Evolutionary conservation across 495 filamentous ascomycete genomes (phyloP).

Genomic region (Talaromyces liani): DNA sequence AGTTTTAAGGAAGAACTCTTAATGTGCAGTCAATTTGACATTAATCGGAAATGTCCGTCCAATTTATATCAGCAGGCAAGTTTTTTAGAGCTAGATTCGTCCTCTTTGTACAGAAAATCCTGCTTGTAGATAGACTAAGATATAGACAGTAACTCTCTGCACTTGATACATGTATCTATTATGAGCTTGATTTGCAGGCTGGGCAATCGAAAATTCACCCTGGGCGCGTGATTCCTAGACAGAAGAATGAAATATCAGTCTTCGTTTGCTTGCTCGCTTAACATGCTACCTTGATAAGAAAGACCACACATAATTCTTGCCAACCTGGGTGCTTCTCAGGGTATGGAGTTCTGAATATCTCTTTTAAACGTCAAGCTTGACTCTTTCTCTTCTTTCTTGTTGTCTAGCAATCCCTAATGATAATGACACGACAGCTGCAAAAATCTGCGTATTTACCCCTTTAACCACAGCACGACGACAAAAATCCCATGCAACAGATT

Average conservation of each 20-base stretch:
- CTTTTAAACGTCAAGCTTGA: neutral
- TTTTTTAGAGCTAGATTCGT: neutral
- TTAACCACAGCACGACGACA: neutral
- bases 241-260: neutral
- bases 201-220: neutral
- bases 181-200: neutral
- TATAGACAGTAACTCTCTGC: neutral
- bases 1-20: neutral
- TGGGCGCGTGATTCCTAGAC: neutral
- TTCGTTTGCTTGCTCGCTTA: neutral
- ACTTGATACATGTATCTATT: neutral
- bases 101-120: neutral
- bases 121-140: neutral
- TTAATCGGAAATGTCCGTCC: neutral
- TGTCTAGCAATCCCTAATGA: neutral
- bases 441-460: neutral
- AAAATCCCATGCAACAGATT: neutral
- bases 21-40: neutral
- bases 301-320: neutral
- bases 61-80: neutral
- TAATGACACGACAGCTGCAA: neutral
- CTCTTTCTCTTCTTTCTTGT: neutral
- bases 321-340: neutral
- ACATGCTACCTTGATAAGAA: neutral
- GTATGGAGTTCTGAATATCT: neutral